Base-by-base conservation (phyloP, 2,329 filamentous ascomycete genomes). In the Scorias spongiosa region DNA sequence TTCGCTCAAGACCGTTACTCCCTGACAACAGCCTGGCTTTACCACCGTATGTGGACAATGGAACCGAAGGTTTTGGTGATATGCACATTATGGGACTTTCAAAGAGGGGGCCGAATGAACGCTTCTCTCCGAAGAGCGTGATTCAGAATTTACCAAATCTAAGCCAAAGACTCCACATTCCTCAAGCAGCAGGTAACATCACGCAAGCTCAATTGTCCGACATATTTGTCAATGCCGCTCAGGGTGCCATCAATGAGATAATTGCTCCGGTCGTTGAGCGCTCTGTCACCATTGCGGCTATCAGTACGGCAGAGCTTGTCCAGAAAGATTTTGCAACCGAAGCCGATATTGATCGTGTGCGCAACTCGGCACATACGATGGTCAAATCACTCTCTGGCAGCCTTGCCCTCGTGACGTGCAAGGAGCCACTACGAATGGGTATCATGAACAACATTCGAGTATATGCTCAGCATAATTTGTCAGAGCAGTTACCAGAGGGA, bases 381-480 rank as follows among this genome's bases (percentile, higher is more conserved):
- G 91, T 94, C 39, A 91, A 94, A 64, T 82, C 88, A 42, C 84
- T 94, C 20, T 89, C 91, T 18, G 91, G 91, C 34, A 94, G 87
- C 57, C 72, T 98, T 44, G 91, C 91, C 11, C 74, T 95, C 29
- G 91, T 98, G n/a, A 98, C 91, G 2, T 96, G 88, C 59, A 98
- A 96, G 64, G 91, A 98, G 62, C 91, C 91, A 12, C 71, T 98
- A 12, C 80, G 91, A 48, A 91, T 93, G 62, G 96, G 93, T 65
- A 93, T 98, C 63, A 93, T 84, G 43, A 98, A 96, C 64, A 93
- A 96, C 59, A 87, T 98, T 62, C 82, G 91, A n/a, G 74, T 93
- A 32, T 79, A 85, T 43, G 82, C 85, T 11, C 44, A 52, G 43
- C 69, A 74, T 45, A 74, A 75, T 42, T 66, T 76, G 36, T 72